phyloP scores from a whole-genome alignment of 768 basidiomycete species.

The Neoboletus magnificus region DNA sequence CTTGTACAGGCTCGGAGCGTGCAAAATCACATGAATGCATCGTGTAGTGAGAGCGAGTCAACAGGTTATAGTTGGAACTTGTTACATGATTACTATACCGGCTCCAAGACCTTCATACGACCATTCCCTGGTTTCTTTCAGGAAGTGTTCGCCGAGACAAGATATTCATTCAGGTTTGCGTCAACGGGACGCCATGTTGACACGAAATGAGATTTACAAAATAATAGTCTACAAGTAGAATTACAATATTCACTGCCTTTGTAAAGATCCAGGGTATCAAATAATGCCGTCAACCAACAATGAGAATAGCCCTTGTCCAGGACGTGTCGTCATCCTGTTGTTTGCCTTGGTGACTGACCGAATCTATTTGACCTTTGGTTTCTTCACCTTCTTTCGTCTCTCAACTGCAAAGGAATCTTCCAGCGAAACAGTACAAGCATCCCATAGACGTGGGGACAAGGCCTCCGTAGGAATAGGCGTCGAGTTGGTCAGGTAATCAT shows the following conservation, averaged over 20 bases:
- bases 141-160: no score
- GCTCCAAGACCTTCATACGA: no score
- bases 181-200: no score
- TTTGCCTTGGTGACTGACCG: constrained; percentile 20
- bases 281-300: constrained; percentile 40
- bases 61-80: no score
- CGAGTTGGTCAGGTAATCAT: constrained; percentile 44
- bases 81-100: no score
- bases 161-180: no score
- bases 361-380: constrained; percentile 20
- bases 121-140: no score
- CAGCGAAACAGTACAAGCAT: constrained; percentile 45
- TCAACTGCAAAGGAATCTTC: constrained; percentile 49
- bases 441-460: constrained; percentile 41
- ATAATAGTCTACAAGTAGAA: background rate
- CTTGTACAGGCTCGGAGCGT: no score
- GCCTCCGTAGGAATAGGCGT: constrained; percentile 15
- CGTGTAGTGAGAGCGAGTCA: no score
- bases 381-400: constrained; percentile 43
- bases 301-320: constrained; percentile 33
- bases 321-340: constrained; percentile 10
- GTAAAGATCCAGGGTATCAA: constrained; percentile 17
- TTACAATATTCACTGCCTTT: background rate
- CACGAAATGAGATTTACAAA: no score
- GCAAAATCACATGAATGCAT: no score